phyloP scores from a whole-genome alignment of 805 yeast genomes.

The Yarrowia deformans region DNA sequence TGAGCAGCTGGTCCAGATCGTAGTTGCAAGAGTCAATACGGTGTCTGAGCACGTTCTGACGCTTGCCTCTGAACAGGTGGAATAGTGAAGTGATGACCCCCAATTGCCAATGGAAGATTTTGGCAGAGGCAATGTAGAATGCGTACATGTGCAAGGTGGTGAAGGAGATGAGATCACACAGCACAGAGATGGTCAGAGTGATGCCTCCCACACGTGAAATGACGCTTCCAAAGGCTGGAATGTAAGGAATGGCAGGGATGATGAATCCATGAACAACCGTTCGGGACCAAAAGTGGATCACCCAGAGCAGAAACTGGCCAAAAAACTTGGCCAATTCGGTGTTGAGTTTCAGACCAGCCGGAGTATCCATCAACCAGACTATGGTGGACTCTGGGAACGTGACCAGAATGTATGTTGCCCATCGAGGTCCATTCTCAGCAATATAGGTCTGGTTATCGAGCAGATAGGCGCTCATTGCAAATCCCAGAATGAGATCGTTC shows the following conservation, averaged over 20 bases:
- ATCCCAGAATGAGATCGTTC: constrained; percentile 82
- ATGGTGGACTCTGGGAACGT: constrained; percentile 15
- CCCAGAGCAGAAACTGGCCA: constrained; percentile 88
- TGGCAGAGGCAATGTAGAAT: constrained; percentile 80
- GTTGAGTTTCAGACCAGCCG: constrained; percentile 93
- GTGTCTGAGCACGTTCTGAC: constrained; percentile 79
- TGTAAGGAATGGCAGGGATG: constrained; percentile 47
- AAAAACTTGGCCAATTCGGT: constrained; percentile 83
- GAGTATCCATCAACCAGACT: constrained; percentile 81
- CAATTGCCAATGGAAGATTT: constrained; percentile 78
- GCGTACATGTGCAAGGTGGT: constrained; percentile 75
- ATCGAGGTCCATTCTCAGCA: constrained; percentile 6
- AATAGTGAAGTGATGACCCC: constrained; percentile 73
- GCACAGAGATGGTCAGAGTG: constrained; percentile 70
- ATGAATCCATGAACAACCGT: constrained; percentile 41
- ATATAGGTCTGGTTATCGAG: constrained; percentile 48
- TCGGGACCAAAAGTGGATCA: constrained; percentile 68
- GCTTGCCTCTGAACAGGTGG: constrained; percentile 87
- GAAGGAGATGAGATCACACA: constrained; percentile 69
- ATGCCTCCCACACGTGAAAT: constrained; percentile 63
- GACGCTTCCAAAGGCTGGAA: constrained; percentile 49
- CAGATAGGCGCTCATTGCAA: constrained; percentile 60
- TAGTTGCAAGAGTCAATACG: constrained; percentile 87
- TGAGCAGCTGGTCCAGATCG: constrained; percentile 81
- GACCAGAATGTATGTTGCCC: constrained; percentile 54